Evolutionary conservation across 2,329 filamentous ascomycete genomes (phyloP).

Genomic region (Amesomyces nigricolor): DNA sequence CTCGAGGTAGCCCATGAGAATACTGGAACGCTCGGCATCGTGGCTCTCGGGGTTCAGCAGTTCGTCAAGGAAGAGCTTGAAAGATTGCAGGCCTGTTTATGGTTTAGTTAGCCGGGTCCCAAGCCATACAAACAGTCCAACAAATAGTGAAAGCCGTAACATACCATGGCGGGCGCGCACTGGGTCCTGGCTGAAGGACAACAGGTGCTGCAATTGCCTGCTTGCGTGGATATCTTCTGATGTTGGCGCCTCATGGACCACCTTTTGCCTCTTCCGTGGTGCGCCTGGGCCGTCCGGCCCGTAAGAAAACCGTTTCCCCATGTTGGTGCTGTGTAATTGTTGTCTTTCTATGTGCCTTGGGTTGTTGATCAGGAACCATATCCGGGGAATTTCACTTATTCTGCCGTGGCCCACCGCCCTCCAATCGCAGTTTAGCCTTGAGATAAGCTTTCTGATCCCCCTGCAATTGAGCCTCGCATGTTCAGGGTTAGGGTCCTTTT

Average conservation of each 20-base stretch:
- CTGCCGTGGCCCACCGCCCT: slow-evolving; percentile 19
- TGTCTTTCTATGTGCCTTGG: not conserved
- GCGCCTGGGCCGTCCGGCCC: slow-evolving; percentile 37
- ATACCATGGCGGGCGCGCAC: slow-evolving; percentile 60
- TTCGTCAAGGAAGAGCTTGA: slow-evolving; percentile 66
- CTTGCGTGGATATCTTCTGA: slow-evolving; percentile 57
- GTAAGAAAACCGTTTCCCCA: slow-evolving; percentile 42
- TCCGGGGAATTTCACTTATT: slow-evolving; percentile 19
- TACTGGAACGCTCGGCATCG: slow-evolving; percentile 45
- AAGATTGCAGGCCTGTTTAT: slow-evolving; percentile 55
- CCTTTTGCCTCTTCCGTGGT: slow-evolving; percentile 50
- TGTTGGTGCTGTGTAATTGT: slow-evolving; percentile 23
- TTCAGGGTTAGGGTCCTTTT: not conserved
- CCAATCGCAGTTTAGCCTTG: slow-evolving; percentile 12
- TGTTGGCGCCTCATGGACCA: slow-evolving; percentile 51
- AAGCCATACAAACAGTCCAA: too few species aligned
- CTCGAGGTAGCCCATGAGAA: slow-evolving; percentile 65
- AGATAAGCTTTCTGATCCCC: slow-evolving; percentile 10
- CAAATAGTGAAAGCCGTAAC: too few species aligned
- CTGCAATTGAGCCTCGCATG: not conserved
- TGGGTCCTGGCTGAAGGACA: slow-evolving; percentile 67
- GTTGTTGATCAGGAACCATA: not conserved
- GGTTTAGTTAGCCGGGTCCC: not conserved
- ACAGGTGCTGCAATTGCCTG: slow-evolving; percentile 61
- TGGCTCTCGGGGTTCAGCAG: slow-evolving; percentile 49